Base-by-base conservation (phyloP, 2,329 filamentous ascomycete species). In the Aaosphaeria arxii region DNA sequence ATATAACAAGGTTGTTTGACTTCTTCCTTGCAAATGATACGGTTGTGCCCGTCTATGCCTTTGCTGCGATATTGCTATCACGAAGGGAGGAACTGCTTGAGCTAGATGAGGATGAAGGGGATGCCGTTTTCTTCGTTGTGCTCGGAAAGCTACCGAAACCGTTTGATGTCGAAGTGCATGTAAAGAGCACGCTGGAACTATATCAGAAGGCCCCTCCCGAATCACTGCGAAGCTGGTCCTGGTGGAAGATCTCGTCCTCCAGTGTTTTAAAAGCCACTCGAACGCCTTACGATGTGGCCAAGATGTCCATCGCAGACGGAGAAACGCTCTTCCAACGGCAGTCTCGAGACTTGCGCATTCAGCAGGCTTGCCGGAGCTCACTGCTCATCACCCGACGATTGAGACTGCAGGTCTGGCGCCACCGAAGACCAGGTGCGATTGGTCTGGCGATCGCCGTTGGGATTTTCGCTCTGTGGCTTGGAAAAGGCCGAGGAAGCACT, bases 1-100 rank as follows among this genome's bases (percentile, higher is more conserved):
- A 92, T 57, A 97, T 99, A 63, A 83, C 91, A 32, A 84, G 94
- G 28, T 76, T 99, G 1, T 99, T 96, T 68, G 94, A 99, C 72
- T 91, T 92, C 46, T 80, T 99, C 42, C 78, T 99, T 5, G 89
- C 92, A 3, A 83, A 83, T 43, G 89, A 95, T 68, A 89, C 91
- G n/a, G 87, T 88, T 36, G 90, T 96, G 62, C 86, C 86, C 13
- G 81, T 97, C 45, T 99, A 99, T 70, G 79, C 97, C 46, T 97
- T 96, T 71, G 90, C 91, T 1, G 87, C 67, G 30, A 72, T 76
- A 53, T 85, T 96, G 39, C 77, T 95, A 32, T 83, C 85, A 41
- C 86, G 92, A 35, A 86, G 88, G 48, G 81, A 84, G 32, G 91
- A 96, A 70, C 80, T 99, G n/a, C 81, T 97, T 54, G 87, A 89